Evolutionary conservation across 2,329 filamentous ascomycete species (phyloP), one percentile per base, ranked within the genome.

Genomic region (Colletotrichum sp.): DNA sequence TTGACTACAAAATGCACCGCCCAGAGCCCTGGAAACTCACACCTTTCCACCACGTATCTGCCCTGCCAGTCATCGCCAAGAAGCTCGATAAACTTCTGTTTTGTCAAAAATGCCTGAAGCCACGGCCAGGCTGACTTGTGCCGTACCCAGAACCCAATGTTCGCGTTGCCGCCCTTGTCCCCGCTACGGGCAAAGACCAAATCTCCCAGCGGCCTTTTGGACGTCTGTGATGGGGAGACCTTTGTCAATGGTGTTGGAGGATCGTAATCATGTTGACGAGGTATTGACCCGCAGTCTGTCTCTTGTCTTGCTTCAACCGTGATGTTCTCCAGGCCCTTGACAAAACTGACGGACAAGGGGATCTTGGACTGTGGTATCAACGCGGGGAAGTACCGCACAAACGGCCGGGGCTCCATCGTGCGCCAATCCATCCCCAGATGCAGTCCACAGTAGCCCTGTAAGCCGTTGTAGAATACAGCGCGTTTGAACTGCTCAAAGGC

Each of bases 1-100:
- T 86, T 86, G 6, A 89, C 80, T 7, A 88, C 85, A 78, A 88
- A 88, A 75, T 89, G 84, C 16, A 89, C 84, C 1, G 86, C 85
- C 56, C 80, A 78, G 0, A 89, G 79, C 16, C 82, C 76, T 2
- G 83, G 80, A 67, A 89, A 87, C 80, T 89, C 88, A 58, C 87
- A 86, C 27, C 87, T 78, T 77, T 88, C 87, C 13, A 89, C 79
- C 22, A 79, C 81, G 76, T 84, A 86, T 18, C 78, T 76, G 30
- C 85, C 81, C 7, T 82, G 77, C 84, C 85, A 88, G 73, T 89
- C 88, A 12, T 86, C 81, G 1, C 83, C 87, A 1, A 89, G 80
- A 2, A 89, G 81, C 48, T 84, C 78, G 13, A 82, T 80, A 70
- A 89, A 77, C 16, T 80, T 82, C 6, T 79, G 75, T 5, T 79